Percentiles rank a stretch among this genome's conserved stretches.
phyloP scores from a whole-genome alignment of 2,329 filamentous ascomycete species.

The Nigrospora sphaerica region DNA sequence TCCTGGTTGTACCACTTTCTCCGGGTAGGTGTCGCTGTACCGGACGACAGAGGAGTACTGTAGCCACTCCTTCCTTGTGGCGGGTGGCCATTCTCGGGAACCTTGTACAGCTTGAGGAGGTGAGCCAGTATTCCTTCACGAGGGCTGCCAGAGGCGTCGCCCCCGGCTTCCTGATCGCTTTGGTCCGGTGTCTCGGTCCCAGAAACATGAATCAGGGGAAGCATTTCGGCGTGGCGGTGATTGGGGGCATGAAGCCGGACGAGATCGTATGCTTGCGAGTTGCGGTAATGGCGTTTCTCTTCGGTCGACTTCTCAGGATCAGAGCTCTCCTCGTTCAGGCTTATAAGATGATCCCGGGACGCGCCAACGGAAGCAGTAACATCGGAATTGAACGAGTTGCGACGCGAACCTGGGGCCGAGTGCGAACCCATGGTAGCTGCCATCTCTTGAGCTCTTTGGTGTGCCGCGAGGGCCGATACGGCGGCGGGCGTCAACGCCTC shows the following conservation, averaged over 20 bases:
- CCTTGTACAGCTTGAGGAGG: slow-evolving; percentile 38
- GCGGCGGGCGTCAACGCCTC: slow-evolving; percentile 3
- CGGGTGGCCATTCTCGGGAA: slow-evolving; percentile 15
- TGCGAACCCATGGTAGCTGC: slow-evolving; percentile 31
- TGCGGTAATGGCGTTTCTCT: no score
- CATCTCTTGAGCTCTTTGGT: slow-evolving; percentile 33
- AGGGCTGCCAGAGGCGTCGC: slow-evolving; percentile 13
- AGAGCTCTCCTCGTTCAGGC: no score
- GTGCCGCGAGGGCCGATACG: slow-evolving; percentile 32
- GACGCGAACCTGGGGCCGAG: slow-evolving; percentile 24
- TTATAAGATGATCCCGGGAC: slow-evolving; percentile 13
- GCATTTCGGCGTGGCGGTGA: slow-evolving; percentile 11
- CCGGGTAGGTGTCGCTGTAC: slow-evolving; percentile 32
- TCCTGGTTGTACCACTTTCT: slow-evolving; percentile 38
- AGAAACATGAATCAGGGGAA: not conserved
- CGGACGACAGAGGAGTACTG: slow-evolving; percentile 29
- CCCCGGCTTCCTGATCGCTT: slow-evolving; percentile 4
- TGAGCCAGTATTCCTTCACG: slow-evolving; percentile 38
- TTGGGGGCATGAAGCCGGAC: slow-evolving; percentile 32
- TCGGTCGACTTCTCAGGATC: no score
- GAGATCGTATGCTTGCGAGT: slow-evolving; percentile 26
- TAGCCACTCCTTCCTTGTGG: slow-evolving; percentile 8
- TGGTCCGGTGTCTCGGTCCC: slow-evolving; percentile 1
- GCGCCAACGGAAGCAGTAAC: slow-evolving; percentile 19
- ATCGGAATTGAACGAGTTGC: slow-evolving; percentile 29